Base-by-base conservation (phyloP, 2,329 filamentous ascomycete genomes). In the Waltergamsia citrina region DNA sequence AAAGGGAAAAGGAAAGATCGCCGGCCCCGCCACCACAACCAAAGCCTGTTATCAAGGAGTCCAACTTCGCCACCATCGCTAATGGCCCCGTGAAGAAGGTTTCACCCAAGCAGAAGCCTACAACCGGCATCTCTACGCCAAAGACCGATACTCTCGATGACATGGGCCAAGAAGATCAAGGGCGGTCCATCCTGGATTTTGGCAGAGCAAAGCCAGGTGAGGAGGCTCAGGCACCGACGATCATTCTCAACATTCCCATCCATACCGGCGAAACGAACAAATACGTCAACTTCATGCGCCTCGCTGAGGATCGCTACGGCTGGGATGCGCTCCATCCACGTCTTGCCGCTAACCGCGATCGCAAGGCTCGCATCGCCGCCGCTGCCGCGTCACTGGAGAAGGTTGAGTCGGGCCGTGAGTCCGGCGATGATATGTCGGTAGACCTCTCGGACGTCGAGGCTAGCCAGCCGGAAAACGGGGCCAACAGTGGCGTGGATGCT, bases 311-410 rank as follows among this genome's bases (percentile, higher is more conserved):
- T 42, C 83, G 81, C 41, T 96, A 95, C 54, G 92, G 92, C 17
- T 94, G 90, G 69, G 87, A 93, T 41, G 92, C 90, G 1, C 69
- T 96, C 23, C 88, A 96, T 53, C 92, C 92, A 20, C 82, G 88
- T 7, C 71, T 93, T 41, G 92, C 92, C 3, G 88, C 88, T 21
- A 85, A 92, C 43, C 80, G 85, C 42, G 86, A 93, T 47, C 81
- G 86, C 36, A 81, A 94, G 46, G 82, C 86, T 14, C 81, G 87
- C 36, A 88, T 95, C 34, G 87, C 85, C 5, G 87, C 86, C 5
- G 87, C 86, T 1, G 81, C 85, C n/a, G 85, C 85, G 2, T 85
- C 84, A 1, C 60, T 95, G 9, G 88, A 94, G 52, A 78, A 81
- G 48, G 77, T 73, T 33, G 79, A 82, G 28, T 81, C 78, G 3